Conservation (phyloP, 768 basidiomycete genomes). For the Rhizopogon salebrosus region DNA sequence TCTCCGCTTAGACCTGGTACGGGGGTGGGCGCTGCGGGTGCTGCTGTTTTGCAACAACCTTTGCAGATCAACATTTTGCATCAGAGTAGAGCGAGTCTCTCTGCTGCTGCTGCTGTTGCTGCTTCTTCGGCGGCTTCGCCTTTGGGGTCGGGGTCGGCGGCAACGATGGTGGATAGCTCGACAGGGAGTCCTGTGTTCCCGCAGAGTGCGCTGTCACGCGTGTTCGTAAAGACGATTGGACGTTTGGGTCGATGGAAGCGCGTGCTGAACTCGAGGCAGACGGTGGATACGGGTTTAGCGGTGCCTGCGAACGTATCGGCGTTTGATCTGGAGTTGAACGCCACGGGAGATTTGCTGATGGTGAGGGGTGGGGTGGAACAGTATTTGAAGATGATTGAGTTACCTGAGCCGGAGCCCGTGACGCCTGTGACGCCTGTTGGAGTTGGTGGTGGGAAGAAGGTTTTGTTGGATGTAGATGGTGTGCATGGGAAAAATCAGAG, state of each 20-base stretch:
- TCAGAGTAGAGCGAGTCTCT: slow-evolving; percentile 33
- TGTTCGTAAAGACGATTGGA: slow-evolving; percentile 77
- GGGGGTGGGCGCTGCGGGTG: slow-evolving; percentile 47
- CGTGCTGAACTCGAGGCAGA: slow-evolving; percentile 51
- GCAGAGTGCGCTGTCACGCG: slow-evolving; percentile 65
- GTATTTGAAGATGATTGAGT: slow-evolving; percentile 56
- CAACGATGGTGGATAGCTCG: too few relatives aligned
- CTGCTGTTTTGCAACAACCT: slow-evolving; percentile 63
- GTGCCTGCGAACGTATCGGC: slow-evolving; percentile 51
- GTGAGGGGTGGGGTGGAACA: slow-evolving; percentile 61
- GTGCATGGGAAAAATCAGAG: too few relatives aligned
- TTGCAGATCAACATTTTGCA: slow-evolving; percentile 46
- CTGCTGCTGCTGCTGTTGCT: slow-evolving; percentile 16
- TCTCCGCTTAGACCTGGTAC: slow-evolving; percentile 32
- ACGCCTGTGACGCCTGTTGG: slow-evolving; percentile 8
- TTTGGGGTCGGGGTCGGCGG: too few relatives aligned
- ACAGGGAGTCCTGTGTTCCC: too few relatives aligned
- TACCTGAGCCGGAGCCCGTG: slow-evolving; percentile 7
- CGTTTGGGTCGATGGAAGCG: slow-evolving; percentile 80
- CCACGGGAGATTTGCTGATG: slow-evolving; percentile 55
- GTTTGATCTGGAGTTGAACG: slow-evolving; percentile 63
- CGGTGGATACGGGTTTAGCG: slow-evolving; percentile 30
- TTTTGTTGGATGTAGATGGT: background rate
- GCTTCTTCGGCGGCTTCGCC: too few relatives aligned
- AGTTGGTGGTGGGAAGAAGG: too few relatives aligned